Percentiles rank a stretch among this genome's conserved stretches.
These are phyloP conservation scores for Terfezia claveryi DNA, from an alignment of 495 filamentous ascomycete genomes.

Conservation along the genomic window DNA sequence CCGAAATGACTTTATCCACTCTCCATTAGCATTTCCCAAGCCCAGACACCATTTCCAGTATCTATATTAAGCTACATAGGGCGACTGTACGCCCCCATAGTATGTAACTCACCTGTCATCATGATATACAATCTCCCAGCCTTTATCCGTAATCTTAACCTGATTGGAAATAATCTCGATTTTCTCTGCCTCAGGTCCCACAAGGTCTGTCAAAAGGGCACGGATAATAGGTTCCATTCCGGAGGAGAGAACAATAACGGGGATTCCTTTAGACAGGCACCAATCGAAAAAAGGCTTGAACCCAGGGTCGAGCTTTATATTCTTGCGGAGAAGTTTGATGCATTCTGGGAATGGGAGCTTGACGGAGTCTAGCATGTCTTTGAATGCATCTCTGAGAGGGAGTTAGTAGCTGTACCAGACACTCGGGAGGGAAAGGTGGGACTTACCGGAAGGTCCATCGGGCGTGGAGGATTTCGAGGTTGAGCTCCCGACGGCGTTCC, in stretches of 20 bases:
- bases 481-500: conserved; percentile 39
- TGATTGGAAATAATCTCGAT: conserved; percentile 75
- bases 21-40: conserved; percentile 9
- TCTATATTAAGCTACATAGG: too few species aligned
- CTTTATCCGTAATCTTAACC: conserved; percentile 50
- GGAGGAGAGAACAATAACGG: conserved; percentile 71
- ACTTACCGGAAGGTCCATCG: conserved; percentile 45
- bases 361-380: conserved; percentile 67
- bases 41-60: not conserved
- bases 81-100: too few species aligned
- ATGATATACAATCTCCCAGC: conserved; percentile 70
- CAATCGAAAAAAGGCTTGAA: conserved; percentile 75
- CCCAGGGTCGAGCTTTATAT: conserved; percentile 68
- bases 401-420: not conserved
- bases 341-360: conserved; percentile 58
- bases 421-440: not conserved
- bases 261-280: conserved; percentile 58
- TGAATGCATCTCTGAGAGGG: conserved; percentile 45
- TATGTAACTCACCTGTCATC: conserved; percentile 43
- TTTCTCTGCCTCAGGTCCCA: conserved; percentile 49
- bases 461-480: conserved; percentile 46
- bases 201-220: conserved; percentile 51
- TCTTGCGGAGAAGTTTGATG: conserved; percentile 46
- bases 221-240: conserved; percentile 87
- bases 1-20: conserved; percentile 42